A percentile compares a stretch with the other conserved stretches of the same genome.
phyloP scores from a whole-genome alignment of 139 green algal species.

The Chlorella sp. region DNA sequence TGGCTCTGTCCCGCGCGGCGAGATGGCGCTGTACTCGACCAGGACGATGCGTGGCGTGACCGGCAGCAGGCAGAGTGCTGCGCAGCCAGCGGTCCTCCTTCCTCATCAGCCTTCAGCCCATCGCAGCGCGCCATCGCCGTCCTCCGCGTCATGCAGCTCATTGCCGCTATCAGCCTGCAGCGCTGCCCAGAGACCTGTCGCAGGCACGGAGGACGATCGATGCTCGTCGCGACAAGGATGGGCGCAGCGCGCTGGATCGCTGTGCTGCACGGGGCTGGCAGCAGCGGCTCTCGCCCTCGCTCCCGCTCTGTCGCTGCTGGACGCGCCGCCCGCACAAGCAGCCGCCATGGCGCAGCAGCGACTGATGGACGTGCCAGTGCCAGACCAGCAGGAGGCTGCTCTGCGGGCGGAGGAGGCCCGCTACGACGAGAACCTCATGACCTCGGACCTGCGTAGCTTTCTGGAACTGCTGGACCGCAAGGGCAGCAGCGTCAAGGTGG shows the following conservation, averaged over 20 bases:
- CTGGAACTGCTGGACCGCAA: slow-evolving; percentile 17
- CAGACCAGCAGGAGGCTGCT: background rate
- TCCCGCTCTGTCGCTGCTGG: background rate
- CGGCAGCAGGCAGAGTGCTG: no score
- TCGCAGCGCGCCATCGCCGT: background rate
- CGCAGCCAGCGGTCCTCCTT: background rate
- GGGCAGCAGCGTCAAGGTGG: slow-evolving; percentile 13
- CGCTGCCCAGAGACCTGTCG: no score
- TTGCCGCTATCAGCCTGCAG: background rate
- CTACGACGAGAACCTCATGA: slow-evolving; percentile 37
- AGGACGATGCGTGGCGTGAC: no score
- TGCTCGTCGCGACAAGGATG: background rate
- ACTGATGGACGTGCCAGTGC: no score
- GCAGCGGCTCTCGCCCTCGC: background rate
- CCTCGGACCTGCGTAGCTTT: slow-evolving; percentile 16
- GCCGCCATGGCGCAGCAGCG: background rate
- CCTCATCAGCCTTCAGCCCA: background rate
- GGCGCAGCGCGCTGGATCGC: background rate
- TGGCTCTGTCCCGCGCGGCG: no score
- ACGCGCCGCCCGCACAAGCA: background rate
- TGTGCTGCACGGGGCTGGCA: background rate
- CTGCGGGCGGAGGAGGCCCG: slow-evolving; percentile 8
- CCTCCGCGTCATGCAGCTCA: background rate
- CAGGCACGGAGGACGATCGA: no score
- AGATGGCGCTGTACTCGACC: no score